Conservation (phyloP, 2,329 filamentous ascomycete species). For the Colletotrichum eleusines region DNA sequence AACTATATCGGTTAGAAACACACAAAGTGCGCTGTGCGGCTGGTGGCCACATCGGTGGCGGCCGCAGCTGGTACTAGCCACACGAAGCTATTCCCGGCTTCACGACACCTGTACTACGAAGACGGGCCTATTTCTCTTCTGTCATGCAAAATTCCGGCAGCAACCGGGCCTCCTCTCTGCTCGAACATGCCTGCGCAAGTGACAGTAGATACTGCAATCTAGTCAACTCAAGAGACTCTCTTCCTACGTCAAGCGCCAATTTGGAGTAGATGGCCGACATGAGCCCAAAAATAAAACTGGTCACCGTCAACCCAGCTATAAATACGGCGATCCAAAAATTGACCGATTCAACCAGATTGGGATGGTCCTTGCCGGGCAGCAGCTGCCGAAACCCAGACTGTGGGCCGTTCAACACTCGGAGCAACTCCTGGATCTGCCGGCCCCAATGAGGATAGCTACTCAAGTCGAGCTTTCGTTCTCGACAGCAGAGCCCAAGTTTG, state of each 20-base stretch:
- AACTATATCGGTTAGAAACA: no score
- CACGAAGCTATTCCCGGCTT: no score
- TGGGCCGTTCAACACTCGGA: neutral
- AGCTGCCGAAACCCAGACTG: neutral
- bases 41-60: no score
- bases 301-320: neutral
- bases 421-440: neutral
- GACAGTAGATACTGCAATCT: conserved; percentile 8
- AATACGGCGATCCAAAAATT: conserved; percentile 22
- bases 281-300: conserved; percentile 13
- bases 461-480: neutral
- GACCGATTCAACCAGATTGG: conserved; percentile 6
- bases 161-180: neutral
- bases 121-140: no score
- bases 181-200: neutral
- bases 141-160: neutral
- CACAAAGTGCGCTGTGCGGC: no score
- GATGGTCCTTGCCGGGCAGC: neutral
- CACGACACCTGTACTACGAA: no score
- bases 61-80: no score
- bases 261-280: conserved; percentile 6
- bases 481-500: neutral
- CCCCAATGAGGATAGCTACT: neutral
- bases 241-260: neutral
- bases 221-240: conserved; percentile 1